These are phyloP conservation scores for Pseudevernia furfuracea DNA, from an alignment of 495 filamentous ascomycete genomes.

Conservation along the genomic window DNA sequence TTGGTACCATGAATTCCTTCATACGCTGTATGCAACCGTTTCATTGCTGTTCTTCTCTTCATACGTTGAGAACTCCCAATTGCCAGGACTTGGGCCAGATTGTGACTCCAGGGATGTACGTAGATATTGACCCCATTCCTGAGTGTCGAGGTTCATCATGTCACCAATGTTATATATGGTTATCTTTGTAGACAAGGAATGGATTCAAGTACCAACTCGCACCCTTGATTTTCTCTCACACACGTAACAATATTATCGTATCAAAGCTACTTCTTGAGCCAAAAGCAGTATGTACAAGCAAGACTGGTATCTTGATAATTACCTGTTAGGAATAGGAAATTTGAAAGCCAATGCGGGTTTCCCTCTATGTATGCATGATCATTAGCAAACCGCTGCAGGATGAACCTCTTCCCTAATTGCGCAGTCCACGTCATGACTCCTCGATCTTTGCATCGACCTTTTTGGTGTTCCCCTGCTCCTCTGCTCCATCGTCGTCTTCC, in stretches of 20 bases:
- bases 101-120: neutral
- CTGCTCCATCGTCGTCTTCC: conserved; percentile 31
- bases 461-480: conserved; percentile 37
- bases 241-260: neutral
- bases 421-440: neutral
- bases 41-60: neutral
- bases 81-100: too few species aligned
- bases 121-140: neutral
- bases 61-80: too few species aligned
- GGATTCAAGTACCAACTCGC: neutral
- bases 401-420: neutral
- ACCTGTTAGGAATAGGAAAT: neutral
- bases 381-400: neutral
- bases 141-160: too few species aligned
- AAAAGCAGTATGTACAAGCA: conserved; percentile 9
- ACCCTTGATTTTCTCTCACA: neutral
- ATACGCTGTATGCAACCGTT: neutral
- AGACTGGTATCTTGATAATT: neutral
- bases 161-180: too few species aligned
- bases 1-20: neutral
- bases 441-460: conserved; percentile 36
- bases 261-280: neutral
- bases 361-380: neutral
- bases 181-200: too few species aligned
- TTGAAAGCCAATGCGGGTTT: neutral